These are phyloP conservation scores for Paraleonurus japonicus DNA, from an alignment of 257 asterid genomes.

Conservation along the genomic window DNA sequence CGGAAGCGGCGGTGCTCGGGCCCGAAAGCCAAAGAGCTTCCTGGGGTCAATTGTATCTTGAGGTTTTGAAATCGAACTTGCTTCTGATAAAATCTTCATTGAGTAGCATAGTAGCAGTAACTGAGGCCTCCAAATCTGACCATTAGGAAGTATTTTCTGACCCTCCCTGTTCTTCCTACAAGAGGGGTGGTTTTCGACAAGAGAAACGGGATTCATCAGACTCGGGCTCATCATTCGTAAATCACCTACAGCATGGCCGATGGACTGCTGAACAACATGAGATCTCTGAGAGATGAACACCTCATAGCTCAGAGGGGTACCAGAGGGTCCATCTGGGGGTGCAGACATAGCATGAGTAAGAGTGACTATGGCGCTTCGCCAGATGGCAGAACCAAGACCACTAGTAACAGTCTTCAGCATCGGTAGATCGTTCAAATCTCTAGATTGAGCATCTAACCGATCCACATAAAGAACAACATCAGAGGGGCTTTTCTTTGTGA, in stretches of 20 bases:
- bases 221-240: conserved; percentile 84
- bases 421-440: conserved; percentile 93
- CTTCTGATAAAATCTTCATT: conserved; percentile 84
- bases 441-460: conserved; percentile 77
- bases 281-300: conserved; percentile 83
- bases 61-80: conserved; percentile 64
- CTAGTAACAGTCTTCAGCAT: conserved; percentile 62
- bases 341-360: conserved; percentile 94
- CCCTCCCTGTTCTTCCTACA: conserved; percentile 92
- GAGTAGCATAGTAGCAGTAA: conserved; percentile 76
- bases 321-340: conserved; percentile 95
- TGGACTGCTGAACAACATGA: conserved; percentile 85
- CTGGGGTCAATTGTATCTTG: conserved; percentile 78
- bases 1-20: conserved; percentile 91
- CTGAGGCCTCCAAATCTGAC: conserved; percentile 94
- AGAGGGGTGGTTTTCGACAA: conserved; percentile 84
- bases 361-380: conserved; percentile 87
- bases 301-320: conserved; percentile 83
- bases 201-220: conserved; percentile 84
- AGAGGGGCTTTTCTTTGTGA: conserved; percentile 71
- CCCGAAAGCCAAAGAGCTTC: conserved; percentile 71
- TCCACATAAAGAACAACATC: conserved; percentile 90
- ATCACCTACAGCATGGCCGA: conserved; percentile 84
- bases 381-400: conserved; percentile 67
- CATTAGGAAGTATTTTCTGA: conserved; percentile 88